Evolutionary conservation across 2,329 filamentous ascomycete genomes (phyloP).

Genomic region (Cladorrhinum sp.): DNA sequence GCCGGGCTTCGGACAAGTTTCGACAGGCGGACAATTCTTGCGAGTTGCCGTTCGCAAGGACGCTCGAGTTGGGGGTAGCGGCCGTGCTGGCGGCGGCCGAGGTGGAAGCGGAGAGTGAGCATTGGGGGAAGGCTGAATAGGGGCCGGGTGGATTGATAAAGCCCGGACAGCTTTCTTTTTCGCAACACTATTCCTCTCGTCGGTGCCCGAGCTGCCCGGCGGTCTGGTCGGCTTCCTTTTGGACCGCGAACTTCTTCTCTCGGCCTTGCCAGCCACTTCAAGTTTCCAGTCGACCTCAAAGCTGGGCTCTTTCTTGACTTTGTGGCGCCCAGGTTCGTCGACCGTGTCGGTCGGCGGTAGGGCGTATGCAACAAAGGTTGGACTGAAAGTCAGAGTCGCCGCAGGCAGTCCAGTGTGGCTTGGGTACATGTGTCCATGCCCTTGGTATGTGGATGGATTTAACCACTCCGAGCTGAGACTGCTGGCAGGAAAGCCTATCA

Average conservation of each 20-base stretch:
- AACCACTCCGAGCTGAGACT: background rate
- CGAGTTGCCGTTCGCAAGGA: conserved; percentile 23
- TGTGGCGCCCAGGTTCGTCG: no score
- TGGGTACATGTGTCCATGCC: background rate
- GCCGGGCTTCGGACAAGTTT: conserved; percentile 16
- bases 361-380: background rate
- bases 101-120: background rate
- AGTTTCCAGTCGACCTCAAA: background rate
- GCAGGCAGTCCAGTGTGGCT: no score
- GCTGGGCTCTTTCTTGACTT: background rate
- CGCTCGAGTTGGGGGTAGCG: background rate
- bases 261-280: background rate
- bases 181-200: background rate
- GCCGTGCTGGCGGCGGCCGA: background rate
- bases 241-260: background rate
- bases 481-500: no score
- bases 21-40: conserved; percentile 3
- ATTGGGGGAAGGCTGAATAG: background rate
- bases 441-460: background rate
- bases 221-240: background rate
- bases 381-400: background rate
- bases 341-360: background rate
- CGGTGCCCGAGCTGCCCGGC: background rate
- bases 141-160: background rate
- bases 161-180: background rate